Percentiles rank a stretch among this genome's conserved stretches.
phyloP scores from a whole-genome alignment of 345 rosid species.

The Moringa oleifera region DNA sequence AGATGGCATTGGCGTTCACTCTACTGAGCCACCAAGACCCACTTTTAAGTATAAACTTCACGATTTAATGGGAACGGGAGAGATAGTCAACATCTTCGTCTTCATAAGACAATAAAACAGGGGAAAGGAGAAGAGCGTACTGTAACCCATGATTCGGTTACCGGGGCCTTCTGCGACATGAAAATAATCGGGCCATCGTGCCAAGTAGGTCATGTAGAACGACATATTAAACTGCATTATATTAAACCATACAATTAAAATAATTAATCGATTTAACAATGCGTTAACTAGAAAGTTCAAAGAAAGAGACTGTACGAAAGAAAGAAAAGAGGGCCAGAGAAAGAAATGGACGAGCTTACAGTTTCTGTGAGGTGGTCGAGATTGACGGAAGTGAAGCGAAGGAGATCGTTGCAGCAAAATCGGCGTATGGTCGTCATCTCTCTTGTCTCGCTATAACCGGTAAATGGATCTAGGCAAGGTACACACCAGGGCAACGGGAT shows the following conservation, averaged over 20 bases:
- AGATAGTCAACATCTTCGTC: no score
- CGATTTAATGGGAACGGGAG: no score
- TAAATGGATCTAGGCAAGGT: no score
- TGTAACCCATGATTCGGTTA: slow-evolving; percentile 79
- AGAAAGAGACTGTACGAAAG: not conserved
- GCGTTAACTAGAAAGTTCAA: not conserved
- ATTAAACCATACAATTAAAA: not conserved
- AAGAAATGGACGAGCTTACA: slow-evolving; percentile 23
- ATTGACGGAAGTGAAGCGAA: slow-evolving; percentile 75
- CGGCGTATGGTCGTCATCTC: slow-evolving; percentile 86
- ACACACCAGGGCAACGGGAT: no score
- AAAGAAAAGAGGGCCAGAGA: not conserved
- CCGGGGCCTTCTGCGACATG: slow-evolving; percentile 89
- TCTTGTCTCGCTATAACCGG: slow-evolving; percentile 5
- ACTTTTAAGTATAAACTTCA: no score
- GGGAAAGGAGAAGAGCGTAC: slow-evolving; percentile 28
- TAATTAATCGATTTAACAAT: no score
- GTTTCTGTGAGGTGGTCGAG: slow-evolving; percentile 96
- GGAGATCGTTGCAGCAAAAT: slow-evolving; percentile 93
- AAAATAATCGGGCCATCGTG: slow-evolving; percentile 95
- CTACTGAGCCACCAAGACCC: no score
- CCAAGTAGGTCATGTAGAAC: slow-evolving; percentile 93
- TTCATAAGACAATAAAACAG: no score
- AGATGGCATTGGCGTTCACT: no score
- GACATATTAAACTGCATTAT: slow-evolving; percentile 89